Evolutionary conservation across 2,329 filamentous ascomycete species (phyloP), one percentile per base, ranked within the genome.

Genomic region (Tolypocladium endophyticum): DNA sequence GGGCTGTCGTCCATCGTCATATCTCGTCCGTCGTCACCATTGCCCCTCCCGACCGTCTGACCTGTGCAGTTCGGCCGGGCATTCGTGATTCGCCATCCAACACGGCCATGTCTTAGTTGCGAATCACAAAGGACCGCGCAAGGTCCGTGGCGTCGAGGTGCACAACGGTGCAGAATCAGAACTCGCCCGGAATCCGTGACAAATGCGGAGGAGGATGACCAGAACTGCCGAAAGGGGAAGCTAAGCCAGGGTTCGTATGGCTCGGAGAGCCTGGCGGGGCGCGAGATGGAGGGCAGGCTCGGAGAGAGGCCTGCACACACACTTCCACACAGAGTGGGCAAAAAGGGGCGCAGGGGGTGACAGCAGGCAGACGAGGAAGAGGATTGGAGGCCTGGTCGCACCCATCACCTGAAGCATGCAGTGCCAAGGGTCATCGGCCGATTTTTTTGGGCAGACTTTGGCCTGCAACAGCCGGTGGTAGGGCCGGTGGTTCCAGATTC

Each of bases 181-280:
- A 43, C 28, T 50, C 38, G 53, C 38, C 47, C 45, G 45, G 38
- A 52, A 35, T 35, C 56, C 45, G 58, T 55, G 61, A 60, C 61
- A 55, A 63, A 58, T 58, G 59, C 55, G 61, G 62, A 64, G 61
- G 50, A 45, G 45, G 54, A 38, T 28, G 57, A 53, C 55, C 62
- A 55, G 47, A 62, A 59, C 56, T 58, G 38, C 62, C 62, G 35
- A 64, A 65, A 61, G 47, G 55, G 62, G 62, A 59, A 65, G 62
- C 61, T 65, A 54, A 25, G 43, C 54, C 39, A 56, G 28, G 35
- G 52, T 20, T 20, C 35, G 50, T 39, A 56, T 43, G 38, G 54
- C 38, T 56, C 54, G 36, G 54, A 7, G 47, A 52, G 16, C 23
- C 25, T 50, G 45, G 45, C 45, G n/a, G 43, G 43, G n/a, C 11